Conservation (phyloP, 2,329 filamentous ascomycete genomes). For the Penicillium sp. region DNA sequence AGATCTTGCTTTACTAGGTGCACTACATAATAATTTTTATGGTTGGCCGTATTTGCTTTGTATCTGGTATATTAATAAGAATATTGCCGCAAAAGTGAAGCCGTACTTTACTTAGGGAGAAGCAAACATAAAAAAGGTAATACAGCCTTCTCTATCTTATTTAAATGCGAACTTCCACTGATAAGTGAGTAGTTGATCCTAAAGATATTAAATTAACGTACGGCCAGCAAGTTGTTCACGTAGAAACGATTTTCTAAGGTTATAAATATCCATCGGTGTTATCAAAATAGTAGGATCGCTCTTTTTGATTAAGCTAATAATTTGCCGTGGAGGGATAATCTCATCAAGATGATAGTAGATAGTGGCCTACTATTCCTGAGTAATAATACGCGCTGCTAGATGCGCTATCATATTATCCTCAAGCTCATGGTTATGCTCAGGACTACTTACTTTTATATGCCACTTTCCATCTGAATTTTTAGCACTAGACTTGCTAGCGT, state of each 20-base stretch:
- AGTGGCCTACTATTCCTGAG: neutral
- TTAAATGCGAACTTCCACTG: conserved; percentile 6
- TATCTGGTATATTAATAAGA: no score
- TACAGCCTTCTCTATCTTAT: conserved; percentile 5
- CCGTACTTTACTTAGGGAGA: neutral
- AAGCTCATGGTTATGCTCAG: neutral
- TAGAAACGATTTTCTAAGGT: neutral
- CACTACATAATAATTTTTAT: no score
- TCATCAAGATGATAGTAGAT: neutral
- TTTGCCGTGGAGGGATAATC: neutral
- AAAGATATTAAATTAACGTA: neutral
- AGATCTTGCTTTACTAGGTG: no score
- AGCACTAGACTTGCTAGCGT: neutral
- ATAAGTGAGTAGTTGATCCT: neutral
- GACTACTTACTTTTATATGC: neutral
- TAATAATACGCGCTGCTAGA: neutral
- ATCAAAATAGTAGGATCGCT: neutral
- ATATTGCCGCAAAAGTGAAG: no score
- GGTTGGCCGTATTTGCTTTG: no score
- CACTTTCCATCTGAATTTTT: neutral
- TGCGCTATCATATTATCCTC: conserved; percentile 2
- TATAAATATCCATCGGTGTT: neutral
- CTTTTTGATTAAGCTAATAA: neutral
- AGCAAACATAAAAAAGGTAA: conserved; percentile 7
- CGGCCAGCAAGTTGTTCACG: neutral